phyloP scores from a whole-genome alignment of 768 basidiomycete genomes.

The Leccinum subtestaceum region DNA sequence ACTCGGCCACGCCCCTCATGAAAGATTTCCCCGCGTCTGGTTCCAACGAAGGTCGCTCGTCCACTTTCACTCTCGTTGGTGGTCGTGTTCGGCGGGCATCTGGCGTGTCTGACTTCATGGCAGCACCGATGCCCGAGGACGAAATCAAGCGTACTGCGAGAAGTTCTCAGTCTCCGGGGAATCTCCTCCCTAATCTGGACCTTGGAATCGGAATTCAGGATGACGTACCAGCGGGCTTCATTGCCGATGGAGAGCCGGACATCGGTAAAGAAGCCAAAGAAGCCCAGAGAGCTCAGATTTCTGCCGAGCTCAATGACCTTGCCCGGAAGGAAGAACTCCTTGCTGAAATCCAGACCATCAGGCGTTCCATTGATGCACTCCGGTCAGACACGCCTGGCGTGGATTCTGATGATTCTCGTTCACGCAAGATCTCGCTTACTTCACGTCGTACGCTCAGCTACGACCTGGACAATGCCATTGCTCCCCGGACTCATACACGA shows the following conservation, averaged over 20 bases:
- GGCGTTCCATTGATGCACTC: conserved; percentile 73
- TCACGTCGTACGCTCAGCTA: conserved; percentile 68
- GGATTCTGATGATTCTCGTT: conserved; percentile 52
- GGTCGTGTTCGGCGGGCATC: conserved; percentile 61
- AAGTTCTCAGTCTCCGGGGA: conserved; percentile 46
- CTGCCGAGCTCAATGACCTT: conserved; percentile 48
- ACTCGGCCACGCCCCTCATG: conserved; percentile 64
- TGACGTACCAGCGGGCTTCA: conserved; percentile 71
- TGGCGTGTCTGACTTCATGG: conserved; percentile 71
- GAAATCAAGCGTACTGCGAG: conserved; percentile 53
- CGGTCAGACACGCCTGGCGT: conserved; percentile 62
- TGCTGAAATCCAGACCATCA: conserved; percentile 75
- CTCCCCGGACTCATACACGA: conserved; percentile 57
- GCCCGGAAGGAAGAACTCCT: conserved; percentile 70
- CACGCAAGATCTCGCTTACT: conserved; percentile 62
- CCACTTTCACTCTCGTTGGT: conserved; percentile 49
- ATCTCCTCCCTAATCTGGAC: conserved; percentile 67
- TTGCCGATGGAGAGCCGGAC: conserved; percentile 43
- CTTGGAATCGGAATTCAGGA: conserved; percentile 73
- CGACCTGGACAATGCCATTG: conserved; percentile 55
- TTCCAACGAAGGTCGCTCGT: conserved; percentile 40
- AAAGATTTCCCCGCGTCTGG: conserved; percentile 58
- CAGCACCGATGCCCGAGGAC: conserved; percentile 59
- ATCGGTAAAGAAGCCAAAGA: conserved; percentile 30
- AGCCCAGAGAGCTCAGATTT: conserved; percentile 35